These are phyloP conservation scores for Thelonectria discophora DNA, from an alignment of 2,329 filamentous ascomycete species.

Conservation along the genomic window DNA sequence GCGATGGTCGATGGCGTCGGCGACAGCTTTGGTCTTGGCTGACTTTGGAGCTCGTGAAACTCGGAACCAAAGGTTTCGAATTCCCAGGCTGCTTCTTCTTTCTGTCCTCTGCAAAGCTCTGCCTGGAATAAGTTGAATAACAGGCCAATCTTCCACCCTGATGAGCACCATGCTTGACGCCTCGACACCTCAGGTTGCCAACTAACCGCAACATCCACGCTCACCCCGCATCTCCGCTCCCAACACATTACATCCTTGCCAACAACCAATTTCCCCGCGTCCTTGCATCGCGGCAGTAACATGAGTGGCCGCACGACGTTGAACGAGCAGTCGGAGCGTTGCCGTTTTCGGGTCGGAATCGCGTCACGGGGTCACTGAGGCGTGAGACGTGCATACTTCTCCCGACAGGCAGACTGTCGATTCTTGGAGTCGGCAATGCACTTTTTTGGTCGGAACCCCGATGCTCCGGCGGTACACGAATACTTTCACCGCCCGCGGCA, in stretches of 20 bases:
- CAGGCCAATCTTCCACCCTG: not conserved
- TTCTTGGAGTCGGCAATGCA: no score
- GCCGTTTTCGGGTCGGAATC: slow-evolving; percentile 9
- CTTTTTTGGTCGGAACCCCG: no score
- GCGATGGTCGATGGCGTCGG: no score
- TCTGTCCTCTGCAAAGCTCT: no score
- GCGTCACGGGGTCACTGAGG: not conserved
- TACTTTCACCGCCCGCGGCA: not conserved
- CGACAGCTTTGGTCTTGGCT: no score
- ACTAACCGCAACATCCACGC: not conserved
- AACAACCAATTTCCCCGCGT: not conserved
- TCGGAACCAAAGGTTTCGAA: no score
- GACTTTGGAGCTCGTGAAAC: no score
- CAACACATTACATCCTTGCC: not conserved
- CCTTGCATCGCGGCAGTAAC: not conserved
- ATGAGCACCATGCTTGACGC: no score
- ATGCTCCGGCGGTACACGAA: not conserved
- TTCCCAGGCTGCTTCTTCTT: no score
- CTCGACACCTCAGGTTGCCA: no score
- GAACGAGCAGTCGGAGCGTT: not conserved
- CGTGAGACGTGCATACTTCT: not conserved
- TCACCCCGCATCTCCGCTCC: not conserved
- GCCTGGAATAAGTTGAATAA: not conserved
- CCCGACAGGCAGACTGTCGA: not conserved
- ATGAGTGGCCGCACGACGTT: slow-evolving; percentile 12